These are phyloP conservation scores for Phytophthora pini DNA, from an alignment of 352 stramenopile genomes.

Conservation along the genomic window DNA sequence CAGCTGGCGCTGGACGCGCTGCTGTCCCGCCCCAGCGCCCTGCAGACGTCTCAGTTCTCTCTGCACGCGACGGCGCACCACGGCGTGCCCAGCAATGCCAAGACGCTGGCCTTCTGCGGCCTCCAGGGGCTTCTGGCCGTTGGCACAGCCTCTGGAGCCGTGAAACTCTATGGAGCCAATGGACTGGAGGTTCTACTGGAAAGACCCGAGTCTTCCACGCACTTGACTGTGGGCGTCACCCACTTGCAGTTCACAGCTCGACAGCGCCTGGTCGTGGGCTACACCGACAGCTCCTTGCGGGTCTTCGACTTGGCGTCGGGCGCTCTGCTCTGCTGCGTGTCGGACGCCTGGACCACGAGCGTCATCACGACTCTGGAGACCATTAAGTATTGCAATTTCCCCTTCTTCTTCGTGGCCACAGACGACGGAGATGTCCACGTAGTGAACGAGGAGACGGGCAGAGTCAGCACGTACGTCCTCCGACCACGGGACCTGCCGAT, in stretches of 20 bases:
- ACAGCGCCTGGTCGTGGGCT: conserved; percentile 68
- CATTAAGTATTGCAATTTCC: conserved; percentile 55
- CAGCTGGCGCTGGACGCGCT: conserved; percentile 53
- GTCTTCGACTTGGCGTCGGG: conserved; percentile 61
- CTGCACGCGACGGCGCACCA: conserved; percentile 66
- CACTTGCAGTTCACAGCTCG: conserved; percentile 71
- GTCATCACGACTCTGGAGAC: conserved; percentile 74
- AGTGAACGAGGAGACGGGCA: conserved; percentile 76
- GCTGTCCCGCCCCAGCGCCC: conserved; percentile 44
- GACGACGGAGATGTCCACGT: conserved; percentile 78
- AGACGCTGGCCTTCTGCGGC: conserved; percentile 61
- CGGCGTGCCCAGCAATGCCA: conserved; percentile 70
- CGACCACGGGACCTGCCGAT: conserved; percentile 45
- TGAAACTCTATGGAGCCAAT: conserved; percentile 77
- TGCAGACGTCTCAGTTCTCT: conserved; percentile 55
- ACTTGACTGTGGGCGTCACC: conserved; percentile 51
- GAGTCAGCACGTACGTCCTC: conserved; percentile 74
- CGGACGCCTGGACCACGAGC: conserved; percentile 68
- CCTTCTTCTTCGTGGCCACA: conserved; percentile 78
- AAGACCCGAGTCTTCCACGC: conserved; percentile 35
- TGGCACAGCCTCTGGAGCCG: conserved; percentile 57
- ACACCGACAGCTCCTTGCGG: conserved; percentile 70
- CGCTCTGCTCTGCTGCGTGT: conserved; percentile 28
- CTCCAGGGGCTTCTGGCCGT: conserved; percentile 74
- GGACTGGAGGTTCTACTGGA: conserved; percentile 70